Conservation (phyloP, 805 yeast species). For the Tetrapisispora fleetii region DNA sequence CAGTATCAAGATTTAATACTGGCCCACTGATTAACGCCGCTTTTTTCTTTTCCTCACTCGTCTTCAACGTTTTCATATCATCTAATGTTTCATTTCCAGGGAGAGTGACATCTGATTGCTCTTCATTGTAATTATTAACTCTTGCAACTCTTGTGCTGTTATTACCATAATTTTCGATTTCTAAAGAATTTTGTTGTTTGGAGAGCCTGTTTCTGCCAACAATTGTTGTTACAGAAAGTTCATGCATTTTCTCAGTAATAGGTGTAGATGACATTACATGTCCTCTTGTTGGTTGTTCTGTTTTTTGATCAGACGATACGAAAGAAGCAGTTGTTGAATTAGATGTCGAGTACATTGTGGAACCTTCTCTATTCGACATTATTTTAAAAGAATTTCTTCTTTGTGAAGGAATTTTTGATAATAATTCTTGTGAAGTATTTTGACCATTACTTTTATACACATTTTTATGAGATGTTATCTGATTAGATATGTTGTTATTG, state of each 20-base stretch:
- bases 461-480: neutral
- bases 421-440: neutral
- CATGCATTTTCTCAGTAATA: slow-evolving; percentile 23
- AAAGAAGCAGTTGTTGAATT: neutral
- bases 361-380: neutral
- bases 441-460: neutral
- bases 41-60: slow-evolving; percentile 66
- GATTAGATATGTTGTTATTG: slow-evolving; percentile 1
- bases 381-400: neutral
- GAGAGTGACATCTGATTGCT: neutral
- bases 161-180: neutral
- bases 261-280: slow-evolving; percentile 12
- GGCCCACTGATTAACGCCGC: slow-evolving; percentile 77
- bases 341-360: neutral
- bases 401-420: neutral
- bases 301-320: neutral
- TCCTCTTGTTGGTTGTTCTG: neutral
- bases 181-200: neutral
- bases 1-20: slow-evolving; percentile 66
- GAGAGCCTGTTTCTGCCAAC: slow-evolving; percentile 18
- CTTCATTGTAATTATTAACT: neutral
- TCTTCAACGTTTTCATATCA: neutral
- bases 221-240: slow-evolving; percentile 18
- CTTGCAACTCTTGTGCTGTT: neutral
- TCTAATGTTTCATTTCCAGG: neutral